These are phyloP conservation scores for Beauveria sp. DNA, from an alignment of 2,329 filamentous ascomycete genomes.

Conservation along the genomic window DNA sequence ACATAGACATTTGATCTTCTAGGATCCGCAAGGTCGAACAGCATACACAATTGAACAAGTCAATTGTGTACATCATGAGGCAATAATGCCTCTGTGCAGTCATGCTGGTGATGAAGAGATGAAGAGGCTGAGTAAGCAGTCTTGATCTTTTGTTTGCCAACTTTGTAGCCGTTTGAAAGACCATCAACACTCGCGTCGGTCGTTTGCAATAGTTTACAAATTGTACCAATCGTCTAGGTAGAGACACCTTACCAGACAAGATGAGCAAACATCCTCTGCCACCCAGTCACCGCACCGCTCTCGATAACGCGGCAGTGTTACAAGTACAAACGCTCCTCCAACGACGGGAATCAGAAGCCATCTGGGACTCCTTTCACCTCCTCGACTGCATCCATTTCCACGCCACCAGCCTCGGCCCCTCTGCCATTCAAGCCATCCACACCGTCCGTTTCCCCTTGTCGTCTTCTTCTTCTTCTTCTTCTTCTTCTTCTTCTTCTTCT, in stretches of 20 bases:
- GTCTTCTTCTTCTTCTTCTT: too few relatives aligned
- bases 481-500: background rate
- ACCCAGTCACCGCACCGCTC: background rate
- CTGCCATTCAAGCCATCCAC: background rate
- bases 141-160: background rate
- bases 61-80: background rate
- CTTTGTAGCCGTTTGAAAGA: background rate
- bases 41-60: too few relatives aligned
- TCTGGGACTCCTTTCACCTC: constrained; percentile 5
- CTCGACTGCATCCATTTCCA: constrained; percentile 1
- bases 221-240: too few relatives aligned
- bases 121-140: background rate
- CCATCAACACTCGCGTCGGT: background rate
- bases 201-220: background rate
- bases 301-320: background rate
- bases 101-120: background rate
- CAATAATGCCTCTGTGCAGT: background rate
- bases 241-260: too few relatives aligned
- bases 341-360: background rate
- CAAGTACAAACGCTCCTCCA: background rate
- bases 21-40: too few relatives aligned
- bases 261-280: background rate
- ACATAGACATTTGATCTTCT: background rate
- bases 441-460: background rate
- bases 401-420: background rate